phyloP scores from a whole-genome alignment of 805 yeast genomes.

The Torulaspora delbrueckii region DNA sequence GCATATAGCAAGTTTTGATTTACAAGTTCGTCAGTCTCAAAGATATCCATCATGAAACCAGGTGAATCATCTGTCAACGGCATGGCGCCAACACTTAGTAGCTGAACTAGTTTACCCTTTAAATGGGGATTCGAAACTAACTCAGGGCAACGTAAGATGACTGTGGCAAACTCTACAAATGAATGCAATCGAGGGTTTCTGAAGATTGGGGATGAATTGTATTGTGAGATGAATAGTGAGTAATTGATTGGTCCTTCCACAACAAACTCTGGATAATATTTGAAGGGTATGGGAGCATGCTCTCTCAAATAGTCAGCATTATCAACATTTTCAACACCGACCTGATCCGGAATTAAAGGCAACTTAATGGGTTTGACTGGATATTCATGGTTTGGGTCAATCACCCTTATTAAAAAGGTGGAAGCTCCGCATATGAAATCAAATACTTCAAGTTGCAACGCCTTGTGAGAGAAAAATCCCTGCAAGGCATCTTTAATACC shows the following conservation, averaged over 20 bases:
- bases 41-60: slow-evolving; percentile 68
- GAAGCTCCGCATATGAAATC: slow-evolving; percentile 75
- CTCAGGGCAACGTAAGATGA: slow-evolving; percentile 78
- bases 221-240: slow-evolving; percentile 56
- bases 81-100: slow-evolving; percentile 68
- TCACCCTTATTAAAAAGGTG: slow-evolving; percentile 61
- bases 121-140: slow-evolving; percentile 87
- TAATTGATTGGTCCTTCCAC: slow-evolving; percentile 78
- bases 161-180: slow-evolving; percentile 67
- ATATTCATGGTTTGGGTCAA: slow-evolving; percentile 65
- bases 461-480: slow-evolving; percentile 54
- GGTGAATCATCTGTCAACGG: slow-evolving; percentile 52
- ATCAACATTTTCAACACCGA: slow-evolving; percentile 62
- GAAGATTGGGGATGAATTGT: slow-evolving; percentile 53
- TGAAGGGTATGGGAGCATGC: slow-evolving; percentile 70
- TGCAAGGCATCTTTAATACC: slow-evolving; percentile 54
- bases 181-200: slow-evolving; percentile 47
- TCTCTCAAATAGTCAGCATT: slow-evolving; percentile 66
- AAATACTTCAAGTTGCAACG: slow-evolving; percentile 59
- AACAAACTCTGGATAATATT: slow-evolving; percentile 77
- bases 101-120: slow-evolving; percentile 77
- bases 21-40: slow-evolving; percentile 60
- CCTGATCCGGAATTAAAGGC: slow-evolving; percentile 56
- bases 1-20: slow-evolving; percentile 69
- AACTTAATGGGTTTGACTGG: slow-evolving; percentile 50